These are phyloP conservation scores for Fusarium napiforme DNA, from an alignment of 2,329 filamentous ascomycete genomes.

Conservation along the genomic window DNA sequence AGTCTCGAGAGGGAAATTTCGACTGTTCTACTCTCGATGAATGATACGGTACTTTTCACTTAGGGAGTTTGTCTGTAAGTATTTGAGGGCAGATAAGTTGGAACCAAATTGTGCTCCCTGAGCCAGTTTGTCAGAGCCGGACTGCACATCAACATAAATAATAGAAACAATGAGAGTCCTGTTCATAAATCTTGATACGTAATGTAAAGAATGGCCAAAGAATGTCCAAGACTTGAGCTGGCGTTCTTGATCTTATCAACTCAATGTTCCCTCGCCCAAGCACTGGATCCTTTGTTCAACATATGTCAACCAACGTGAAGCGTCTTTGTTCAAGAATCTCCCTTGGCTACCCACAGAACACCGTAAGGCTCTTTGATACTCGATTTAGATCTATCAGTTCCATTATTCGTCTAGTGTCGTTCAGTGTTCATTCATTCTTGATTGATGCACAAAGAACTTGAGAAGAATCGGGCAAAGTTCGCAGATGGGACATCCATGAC, in stretches of 20 bases:
- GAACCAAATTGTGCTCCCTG: not conserved
- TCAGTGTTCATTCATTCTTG: not conserved
- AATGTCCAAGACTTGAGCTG: not conserved
- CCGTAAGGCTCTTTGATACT: not conserved
- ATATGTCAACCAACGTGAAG: not conserved
- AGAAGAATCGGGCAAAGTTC: not conserved
- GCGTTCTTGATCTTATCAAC: constrained; percentile 13
- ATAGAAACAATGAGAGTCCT: not conserved
- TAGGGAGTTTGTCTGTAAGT: not conserved
- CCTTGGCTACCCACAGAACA: not conserved
- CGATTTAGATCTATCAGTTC: constrained; percentile 10
- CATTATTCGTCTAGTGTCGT: not conserved
- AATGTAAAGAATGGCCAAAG: not conserved
- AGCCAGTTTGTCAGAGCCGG: not conserved
- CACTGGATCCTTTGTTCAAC: constrained; percentile 16
- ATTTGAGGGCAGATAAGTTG: not conserved
- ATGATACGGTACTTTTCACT: not conserved
- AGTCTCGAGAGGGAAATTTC: too few species aligned
- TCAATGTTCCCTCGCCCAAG: not conserved
- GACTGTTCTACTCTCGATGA: not conserved
- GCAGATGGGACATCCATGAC: not conserved
- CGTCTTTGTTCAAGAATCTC: constrained; percentile 17
- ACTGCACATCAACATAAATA: not conserved
- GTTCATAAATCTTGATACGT: not conserved
- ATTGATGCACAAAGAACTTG: constrained; percentile 18